Conservation (phyloP, 257 asterid genomes). For the Penstemon barbatus region DNA sequence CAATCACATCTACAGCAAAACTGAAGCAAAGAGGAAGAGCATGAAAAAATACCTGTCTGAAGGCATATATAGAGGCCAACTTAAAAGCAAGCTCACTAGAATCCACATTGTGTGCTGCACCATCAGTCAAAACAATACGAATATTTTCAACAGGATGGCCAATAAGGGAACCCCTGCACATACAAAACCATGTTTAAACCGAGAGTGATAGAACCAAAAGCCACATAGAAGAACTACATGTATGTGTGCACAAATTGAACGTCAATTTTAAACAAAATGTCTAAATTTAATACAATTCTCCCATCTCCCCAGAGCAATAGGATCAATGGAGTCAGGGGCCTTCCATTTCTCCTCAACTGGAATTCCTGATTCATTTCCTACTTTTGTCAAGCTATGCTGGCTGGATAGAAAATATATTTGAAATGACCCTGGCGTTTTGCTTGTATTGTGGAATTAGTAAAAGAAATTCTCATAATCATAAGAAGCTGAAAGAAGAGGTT, state of each 20-base stretch:
- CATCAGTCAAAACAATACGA: conserved; percentile 85
- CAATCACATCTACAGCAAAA: conserved; percentile 9
- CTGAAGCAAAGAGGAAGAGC: conserved; percentile 5
- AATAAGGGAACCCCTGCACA: conserved; percentile 88
- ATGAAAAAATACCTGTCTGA: conserved; percentile 76
- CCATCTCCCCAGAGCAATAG: too few relatives aligned
- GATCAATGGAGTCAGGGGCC: too few relatives aligned
- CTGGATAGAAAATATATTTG: too few relatives aligned
- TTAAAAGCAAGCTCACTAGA: conserved; percentile 99
- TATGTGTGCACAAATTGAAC: not conserved
- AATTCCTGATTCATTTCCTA: too few relatives aligned
- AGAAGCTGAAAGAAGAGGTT: not conserved
- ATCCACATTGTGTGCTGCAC: conserved; percentile 95
- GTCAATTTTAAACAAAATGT: not conserved
- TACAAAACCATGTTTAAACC: conserved; percentile 15
- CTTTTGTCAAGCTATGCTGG: too few relatives aligned
- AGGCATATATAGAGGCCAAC: conserved; percentile 93
- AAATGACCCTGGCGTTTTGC: too few relatives aligned
- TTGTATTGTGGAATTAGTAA: too few relatives aligned
- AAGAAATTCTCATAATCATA: not conserved
- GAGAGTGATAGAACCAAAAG: not conserved
- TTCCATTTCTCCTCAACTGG: too few relatives aligned
- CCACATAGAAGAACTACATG: not conserved
- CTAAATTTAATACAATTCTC: not conserved
- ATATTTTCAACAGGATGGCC: conserved; percentile 98